Base-by-base conservation (phyloP, 2,329 filamentous ascomycete species). In the Botrytis hyacinthi region DNA sequence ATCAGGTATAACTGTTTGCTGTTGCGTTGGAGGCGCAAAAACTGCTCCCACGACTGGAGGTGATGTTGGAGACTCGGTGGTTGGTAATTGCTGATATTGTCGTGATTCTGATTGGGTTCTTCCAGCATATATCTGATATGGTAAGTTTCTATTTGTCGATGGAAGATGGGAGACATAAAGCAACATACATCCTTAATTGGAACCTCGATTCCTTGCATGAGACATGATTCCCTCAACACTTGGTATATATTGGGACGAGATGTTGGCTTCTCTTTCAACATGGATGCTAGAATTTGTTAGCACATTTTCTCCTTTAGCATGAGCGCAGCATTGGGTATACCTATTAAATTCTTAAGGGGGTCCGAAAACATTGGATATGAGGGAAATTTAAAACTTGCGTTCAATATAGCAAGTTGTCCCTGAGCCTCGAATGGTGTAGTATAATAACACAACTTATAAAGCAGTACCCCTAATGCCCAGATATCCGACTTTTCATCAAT, bases 401-500 rank as follows among this genome's bases (percentile, higher is more conserved):
- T 98, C 75, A 99, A 85, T 76, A 99, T 99, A 20, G 96, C 96
- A 85, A 98, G 93, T 84, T 98, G 95, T 40, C 96, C 96, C 80
- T 97, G 94, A 76, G 98, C 95, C 83, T 99, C 96, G 79, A 99
- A 99, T 0, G 96, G 96, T 9, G 96, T 99, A 1, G 96, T 99
- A 83, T 99, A 99, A 83, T 98, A 99, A 85, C 96, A 99, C 75
- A 99, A 87, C 86, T 99, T 99, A 86, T 99, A 99, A 72, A 99
- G 84, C 74, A 99, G 85, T 60, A 99, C 96, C 8, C 96, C 96
- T 75, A 99, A 84, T 1, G 96, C 96, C 96, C 81, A 99, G 44
- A 99, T 98, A 82, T 99, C 96, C 67, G 95, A 97, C 85, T 99
- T 99, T 84, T 99, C 96, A 81, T 99, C 94, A 80, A 99, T 97